Conservation (phyloP, 2,329 filamentous ascomycete species). For the Fonsecaea erecta region DNA sequence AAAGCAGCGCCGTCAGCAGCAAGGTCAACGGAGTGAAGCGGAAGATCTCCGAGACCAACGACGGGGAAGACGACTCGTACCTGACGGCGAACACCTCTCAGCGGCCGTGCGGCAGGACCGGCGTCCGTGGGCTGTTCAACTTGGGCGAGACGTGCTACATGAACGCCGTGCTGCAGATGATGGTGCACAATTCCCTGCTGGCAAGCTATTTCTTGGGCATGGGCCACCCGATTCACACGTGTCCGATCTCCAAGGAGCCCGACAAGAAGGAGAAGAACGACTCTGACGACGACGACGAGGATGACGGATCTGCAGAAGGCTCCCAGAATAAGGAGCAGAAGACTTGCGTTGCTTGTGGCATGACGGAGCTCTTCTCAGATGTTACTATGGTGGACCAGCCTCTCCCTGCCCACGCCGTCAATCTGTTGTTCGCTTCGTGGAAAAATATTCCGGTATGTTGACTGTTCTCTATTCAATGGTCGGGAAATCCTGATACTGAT, state of each 20-base stretch:
- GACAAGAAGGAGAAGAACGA: constrained; percentile 38
- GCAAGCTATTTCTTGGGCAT: constrained; percentile 91
- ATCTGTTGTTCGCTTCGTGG: constrained; percentile 88
- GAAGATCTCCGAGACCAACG: constrained; percentile 42
- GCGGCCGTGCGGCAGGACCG: constrained; percentile 82
- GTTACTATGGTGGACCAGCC: constrained; percentile 68
- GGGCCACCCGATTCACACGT: constrained; percentile 80
- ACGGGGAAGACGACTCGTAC: constrained; percentile 63
- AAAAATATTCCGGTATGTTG: constrained; percentile 72
- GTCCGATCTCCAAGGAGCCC: constrained; percentile 53
- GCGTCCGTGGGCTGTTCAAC: constrained; percentile 91
- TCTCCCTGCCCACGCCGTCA: constrained; percentile 87
- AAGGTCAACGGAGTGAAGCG: constrained; percentile 41
- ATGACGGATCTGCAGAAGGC: constrained; percentile 11
- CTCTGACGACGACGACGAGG: constrained; percentile 35
- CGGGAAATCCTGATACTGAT: background rate
- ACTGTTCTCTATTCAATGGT: background rate
- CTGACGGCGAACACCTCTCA: constrained; percentile 42
- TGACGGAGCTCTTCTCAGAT: constrained; percentile 67
- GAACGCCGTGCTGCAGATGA: constrained; percentile 90
- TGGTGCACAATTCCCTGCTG: constrained; percentile 90
- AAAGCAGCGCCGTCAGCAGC: constrained; percentile 13
- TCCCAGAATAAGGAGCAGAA: constrained; percentile 35
- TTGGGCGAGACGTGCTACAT: constrained; percentile 99
- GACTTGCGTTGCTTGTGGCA: constrained; percentile 64